phyloP scores from a whole-genome alignment of 441 rosid genomes.

The Rhodomyrtus psidioides region DNA sequence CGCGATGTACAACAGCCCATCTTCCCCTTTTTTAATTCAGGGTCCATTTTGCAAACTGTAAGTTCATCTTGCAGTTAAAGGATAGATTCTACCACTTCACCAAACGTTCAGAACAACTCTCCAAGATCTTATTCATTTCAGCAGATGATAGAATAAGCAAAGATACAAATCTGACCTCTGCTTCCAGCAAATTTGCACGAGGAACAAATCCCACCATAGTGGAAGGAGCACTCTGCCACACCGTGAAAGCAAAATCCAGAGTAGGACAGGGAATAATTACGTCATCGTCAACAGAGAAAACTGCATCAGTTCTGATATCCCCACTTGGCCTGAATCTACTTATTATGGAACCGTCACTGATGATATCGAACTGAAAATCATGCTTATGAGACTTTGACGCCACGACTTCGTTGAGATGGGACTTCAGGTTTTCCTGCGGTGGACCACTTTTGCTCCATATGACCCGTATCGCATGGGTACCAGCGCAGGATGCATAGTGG shows the following conservation, averaged over 20 bases:
- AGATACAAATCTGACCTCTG: not conserved
- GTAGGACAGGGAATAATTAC: constrained; percentile 17
- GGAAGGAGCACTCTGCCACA: constrained; percentile 15
- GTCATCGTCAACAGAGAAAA: constrained; percentile 20
- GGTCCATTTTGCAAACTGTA: not conserved
- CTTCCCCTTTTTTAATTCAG: not conserved
- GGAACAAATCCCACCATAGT: constrained; percentile 18
- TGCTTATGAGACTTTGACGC: not conserved
- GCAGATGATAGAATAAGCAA: not conserved
- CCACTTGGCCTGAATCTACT: constrained; percentile 14
- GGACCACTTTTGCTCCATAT: not conserved
- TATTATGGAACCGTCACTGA: not conserved
- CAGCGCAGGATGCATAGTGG: not conserved
- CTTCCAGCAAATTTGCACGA: not conserved
- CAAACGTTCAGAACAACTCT: not conserved
- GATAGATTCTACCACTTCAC: not conserved
- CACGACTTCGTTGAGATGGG: not conserved
- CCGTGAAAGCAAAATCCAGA: constrained; percentile 17
- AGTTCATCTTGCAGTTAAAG: not conserved
- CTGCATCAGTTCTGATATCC: constrained; percentile 14
- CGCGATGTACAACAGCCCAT: not conserved
- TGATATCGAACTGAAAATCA: not conserved
- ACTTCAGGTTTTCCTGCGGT: not conserved
- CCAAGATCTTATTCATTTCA: not conserved
- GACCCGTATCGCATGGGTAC: not conserved